Conservation (phyloP, 805 yeast genomes). For the Saccharomycopsis fibuligera region DNA sequence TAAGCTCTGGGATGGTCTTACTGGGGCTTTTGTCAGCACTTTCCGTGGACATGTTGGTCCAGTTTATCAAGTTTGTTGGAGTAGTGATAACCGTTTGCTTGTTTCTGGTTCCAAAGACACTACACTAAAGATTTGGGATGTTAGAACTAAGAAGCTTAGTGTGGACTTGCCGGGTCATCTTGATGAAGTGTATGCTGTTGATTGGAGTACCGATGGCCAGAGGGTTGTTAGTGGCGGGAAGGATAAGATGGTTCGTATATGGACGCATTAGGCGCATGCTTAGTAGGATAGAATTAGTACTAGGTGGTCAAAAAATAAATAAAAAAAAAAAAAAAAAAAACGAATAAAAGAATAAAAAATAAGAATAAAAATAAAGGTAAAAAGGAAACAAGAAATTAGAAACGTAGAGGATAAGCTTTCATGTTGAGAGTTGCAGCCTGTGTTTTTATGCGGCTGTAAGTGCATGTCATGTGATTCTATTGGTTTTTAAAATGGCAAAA, state of each 20-base stretch:
- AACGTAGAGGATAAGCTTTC: no score
- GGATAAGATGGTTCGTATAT: conserved; percentile 86
- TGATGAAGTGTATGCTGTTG: conserved; percentile 95
- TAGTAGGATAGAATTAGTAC: no score
- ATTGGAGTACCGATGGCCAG: conserved; percentile 95
- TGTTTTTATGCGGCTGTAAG: no score
- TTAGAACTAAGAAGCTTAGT: conserved; percentile 72
- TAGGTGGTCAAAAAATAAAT: no score
- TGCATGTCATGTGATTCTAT: no score
- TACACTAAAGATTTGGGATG: conserved; percentile 94
- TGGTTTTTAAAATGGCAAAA: no score
- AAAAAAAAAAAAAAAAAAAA: no score
- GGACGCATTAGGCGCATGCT: no score
- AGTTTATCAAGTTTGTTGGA: conserved; percentile 97
- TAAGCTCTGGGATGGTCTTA: conserved; percentile 92
- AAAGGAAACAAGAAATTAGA: no score
- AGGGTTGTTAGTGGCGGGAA: conserved; percentile 97
- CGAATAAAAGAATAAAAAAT: no score
- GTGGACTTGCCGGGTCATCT: conserved; percentile 94
- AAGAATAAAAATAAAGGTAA: no score
- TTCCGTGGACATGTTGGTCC: conserved; percentile 97
- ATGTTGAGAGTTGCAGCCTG: no score
- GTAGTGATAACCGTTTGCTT: conserved; percentile 83
- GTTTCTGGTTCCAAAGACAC: conserved; percentile 96
- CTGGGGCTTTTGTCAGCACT: conserved; percentile 84